Conservation (phyloP, 805 yeast species). For the Grigorovia yakushimaensis region DNA sequence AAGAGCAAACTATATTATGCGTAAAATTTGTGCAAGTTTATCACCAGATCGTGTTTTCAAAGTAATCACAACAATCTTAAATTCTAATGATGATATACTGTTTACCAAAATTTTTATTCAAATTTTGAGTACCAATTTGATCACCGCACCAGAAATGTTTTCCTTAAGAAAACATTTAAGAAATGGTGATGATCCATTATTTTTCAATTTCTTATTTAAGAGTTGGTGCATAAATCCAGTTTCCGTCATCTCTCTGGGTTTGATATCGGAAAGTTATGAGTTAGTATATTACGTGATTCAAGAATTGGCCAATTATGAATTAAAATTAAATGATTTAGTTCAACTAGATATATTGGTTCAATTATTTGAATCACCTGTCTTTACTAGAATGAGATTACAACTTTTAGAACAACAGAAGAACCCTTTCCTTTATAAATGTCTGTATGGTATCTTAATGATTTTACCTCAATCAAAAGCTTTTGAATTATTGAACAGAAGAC, state of each 20-base stretch:
- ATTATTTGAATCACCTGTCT: constrained; percentile 83
- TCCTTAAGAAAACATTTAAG: constrained; percentile 59
- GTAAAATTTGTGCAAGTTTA: constrained; percentile 73
- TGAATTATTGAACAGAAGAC: constrained; percentile 65
- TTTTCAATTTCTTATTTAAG: constrained; percentile 69
- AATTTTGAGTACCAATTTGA: constrained; percentile 72
- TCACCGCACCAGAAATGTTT: constrained; percentile 75
- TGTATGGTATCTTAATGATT: constrained; percentile 88
- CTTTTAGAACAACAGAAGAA: constrained; percentile 77
- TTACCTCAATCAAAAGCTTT: constrained; percentile 91
- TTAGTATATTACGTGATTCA: constrained; percentile 76
- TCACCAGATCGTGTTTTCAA: constrained; percentile 77
- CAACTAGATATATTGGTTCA: constrained; percentile 88
- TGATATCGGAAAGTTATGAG: constrained; percentile 81
- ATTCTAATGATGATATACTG: constrained; percentile 46
- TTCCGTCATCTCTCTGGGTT: constrained; percentile 75
- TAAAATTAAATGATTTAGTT: constrained; percentile 61
- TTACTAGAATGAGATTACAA: constrained; percentile 77
- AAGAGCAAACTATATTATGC: constrained; percentile 72
- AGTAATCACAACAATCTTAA: constrained; percentile 67
- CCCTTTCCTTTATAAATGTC: constrained; percentile 74
- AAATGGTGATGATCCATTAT: constrained; percentile 55
- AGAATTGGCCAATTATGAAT: constrained; percentile 69
- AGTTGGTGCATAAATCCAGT: constrained; percentile 92
- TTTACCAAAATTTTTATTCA: constrained; percentile 79